Evolutionary conservation across 2,329 filamentous ascomycete species (phyloP).

Genomic region (Ceratocystis ficicola): DNA sequence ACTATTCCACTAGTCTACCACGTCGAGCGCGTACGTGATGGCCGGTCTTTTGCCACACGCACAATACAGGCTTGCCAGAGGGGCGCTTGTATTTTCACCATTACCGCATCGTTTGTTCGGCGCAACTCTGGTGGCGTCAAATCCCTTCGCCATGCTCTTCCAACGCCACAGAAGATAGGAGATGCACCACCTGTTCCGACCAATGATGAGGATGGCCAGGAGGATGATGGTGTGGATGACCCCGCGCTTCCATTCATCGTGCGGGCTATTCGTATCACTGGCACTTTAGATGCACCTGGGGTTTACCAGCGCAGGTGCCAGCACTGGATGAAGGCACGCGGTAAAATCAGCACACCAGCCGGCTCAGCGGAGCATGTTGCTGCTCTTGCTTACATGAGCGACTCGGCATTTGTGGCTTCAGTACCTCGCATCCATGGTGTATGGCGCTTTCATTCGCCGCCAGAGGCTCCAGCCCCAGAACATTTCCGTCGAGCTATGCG

Average conservation of each 20-base stretch:
- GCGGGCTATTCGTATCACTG: conserved; percentile 33
- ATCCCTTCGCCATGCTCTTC: conserved; percentile 52
- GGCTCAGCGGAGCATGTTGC: conserved; percentile 71
- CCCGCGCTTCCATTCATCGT: conserved; percentile 40
- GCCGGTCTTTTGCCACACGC: conserved; percentile 76
- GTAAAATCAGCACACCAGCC: conserved; percentile 58
- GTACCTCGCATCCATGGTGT: conserved; percentile 69
- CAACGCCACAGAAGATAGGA: conserved; percentile 39
- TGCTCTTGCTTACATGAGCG: conserved; percentile 85
- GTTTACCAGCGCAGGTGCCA: conserved; percentile 56
- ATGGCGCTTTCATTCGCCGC: conserved; percentile 54
- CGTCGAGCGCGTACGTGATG: conserved; percentile 85
- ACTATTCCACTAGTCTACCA: conserved; percentile 85
- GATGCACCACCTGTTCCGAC: conserved; percentile 30
- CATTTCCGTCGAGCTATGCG: conserved; percentile 12
- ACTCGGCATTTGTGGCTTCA: conserved; percentile 88
- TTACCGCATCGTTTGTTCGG: conserved; percentile 76
- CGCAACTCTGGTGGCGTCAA: conserved; percentile 43
- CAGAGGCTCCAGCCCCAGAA: conserved; percentile 28
- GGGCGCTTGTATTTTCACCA: conserved; percentile 86
- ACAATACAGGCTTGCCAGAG: conserved; percentile 92
- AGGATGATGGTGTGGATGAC: conserved; percentile 36
- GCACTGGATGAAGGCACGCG: conserved; percentile 64
- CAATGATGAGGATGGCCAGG: conserved; percentile 32
- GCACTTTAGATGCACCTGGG: conserved; percentile 31